phyloP scores from a whole-genome alignment of 768 basidiomycete genomes.

The Russula abietina region DNA sequence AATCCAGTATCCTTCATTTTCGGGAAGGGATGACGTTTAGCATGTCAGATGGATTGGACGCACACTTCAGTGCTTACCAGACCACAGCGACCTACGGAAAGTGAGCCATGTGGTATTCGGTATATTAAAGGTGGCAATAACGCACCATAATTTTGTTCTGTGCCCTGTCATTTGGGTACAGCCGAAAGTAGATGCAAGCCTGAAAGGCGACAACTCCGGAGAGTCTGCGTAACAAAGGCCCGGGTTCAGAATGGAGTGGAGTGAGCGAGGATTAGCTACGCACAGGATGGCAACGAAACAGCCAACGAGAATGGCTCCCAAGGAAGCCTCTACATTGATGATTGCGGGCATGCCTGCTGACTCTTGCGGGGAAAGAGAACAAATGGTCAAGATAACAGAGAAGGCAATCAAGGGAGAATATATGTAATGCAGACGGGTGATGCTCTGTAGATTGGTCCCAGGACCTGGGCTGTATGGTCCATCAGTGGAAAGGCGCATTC shows the following conservation, averaged over 20 bases:
- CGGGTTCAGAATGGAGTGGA: background rate
- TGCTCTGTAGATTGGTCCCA: background rate
- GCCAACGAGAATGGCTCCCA: constrained; percentile 20
- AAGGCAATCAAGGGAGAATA: background rate
- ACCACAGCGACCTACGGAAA: constrained; percentile 13
- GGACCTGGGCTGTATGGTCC: background rate
- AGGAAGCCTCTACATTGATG: background rate
- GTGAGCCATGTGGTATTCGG: background rate
- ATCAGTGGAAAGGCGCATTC: background rate
- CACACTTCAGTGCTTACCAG: constrained; percentile 12
- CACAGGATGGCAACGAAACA: constrained; percentile 19
- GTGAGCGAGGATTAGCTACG: background rate
- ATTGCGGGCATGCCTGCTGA: constrained; percentile 24
- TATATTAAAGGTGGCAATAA: background rate
- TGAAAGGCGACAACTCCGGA: constrained; percentile 20
- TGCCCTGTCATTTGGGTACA: constrained; percentile 11
- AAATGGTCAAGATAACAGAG: background rate
- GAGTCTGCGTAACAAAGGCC: constrained; percentile 6
- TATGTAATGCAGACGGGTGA: background rate
- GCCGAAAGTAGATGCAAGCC: constrained; percentile 17
- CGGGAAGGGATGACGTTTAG: background rate
- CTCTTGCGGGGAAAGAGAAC: background rate
- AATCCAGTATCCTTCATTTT: constrained; percentile 19
- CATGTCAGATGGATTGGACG: background rate
- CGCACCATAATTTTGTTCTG: constrained; percentile 18